Evolutionary conservation across 768 basidiomycete species (phyloP).

Genomic region (Tricholoma furcatifolium): DNA sequence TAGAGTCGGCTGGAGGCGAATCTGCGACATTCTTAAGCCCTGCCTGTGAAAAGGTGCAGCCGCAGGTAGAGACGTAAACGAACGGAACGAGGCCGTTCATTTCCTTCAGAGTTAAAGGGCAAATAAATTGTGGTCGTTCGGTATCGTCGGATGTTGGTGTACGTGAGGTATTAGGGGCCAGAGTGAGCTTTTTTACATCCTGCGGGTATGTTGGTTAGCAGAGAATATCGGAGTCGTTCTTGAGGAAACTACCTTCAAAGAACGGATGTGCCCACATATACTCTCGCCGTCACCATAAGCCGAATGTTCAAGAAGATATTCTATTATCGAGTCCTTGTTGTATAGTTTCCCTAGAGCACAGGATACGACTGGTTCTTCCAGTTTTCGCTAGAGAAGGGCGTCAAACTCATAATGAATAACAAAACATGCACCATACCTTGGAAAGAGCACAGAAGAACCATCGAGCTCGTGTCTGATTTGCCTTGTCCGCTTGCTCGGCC

Average conservation of each 20-base stretch:
- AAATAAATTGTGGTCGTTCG: conserved; percentile 76
- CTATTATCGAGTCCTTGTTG: conserved; percentile 92
- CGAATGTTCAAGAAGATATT: conserved; percentile 80
- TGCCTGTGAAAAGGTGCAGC: conserved; percentile 88
- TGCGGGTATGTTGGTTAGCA: conserved; percentile 24
- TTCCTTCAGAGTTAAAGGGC: conserved; percentile 89
- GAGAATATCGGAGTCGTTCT: neutral
- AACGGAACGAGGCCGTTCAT: conserved; percentile 93
- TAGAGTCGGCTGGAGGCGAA: conserved; percentile 28
- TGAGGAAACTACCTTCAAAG: conserved; percentile 68
- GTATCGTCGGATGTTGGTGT: conserved; percentile 39
- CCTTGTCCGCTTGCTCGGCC: conserved; percentile 88
- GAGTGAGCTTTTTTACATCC: conserved; percentile 82
- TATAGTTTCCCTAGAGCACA: conserved; percentile 93
- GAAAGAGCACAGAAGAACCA: conserved; percentile 97
- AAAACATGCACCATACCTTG: conserved; percentile 58
- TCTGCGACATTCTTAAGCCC: conserved; percentile 68
- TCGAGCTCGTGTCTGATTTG: conserved; percentile 80
- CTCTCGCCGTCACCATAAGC: conserved; percentile 88
- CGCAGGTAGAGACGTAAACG: conserved; percentile 82
- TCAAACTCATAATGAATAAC: neutral
- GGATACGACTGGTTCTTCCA: conserved; percentile 87
- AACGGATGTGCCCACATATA: conserved; percentile 86
- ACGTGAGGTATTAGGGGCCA: conserved; percentile 69
- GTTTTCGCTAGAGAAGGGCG: conserved; percentile 53